Percentiles rank a stretch among this genome's conserved stretches.
phyloP scores from a whole-genome alignment of 2,329 filamentous ascomycete genomes.

The Coleophoma eucalyptorum region DNA sequence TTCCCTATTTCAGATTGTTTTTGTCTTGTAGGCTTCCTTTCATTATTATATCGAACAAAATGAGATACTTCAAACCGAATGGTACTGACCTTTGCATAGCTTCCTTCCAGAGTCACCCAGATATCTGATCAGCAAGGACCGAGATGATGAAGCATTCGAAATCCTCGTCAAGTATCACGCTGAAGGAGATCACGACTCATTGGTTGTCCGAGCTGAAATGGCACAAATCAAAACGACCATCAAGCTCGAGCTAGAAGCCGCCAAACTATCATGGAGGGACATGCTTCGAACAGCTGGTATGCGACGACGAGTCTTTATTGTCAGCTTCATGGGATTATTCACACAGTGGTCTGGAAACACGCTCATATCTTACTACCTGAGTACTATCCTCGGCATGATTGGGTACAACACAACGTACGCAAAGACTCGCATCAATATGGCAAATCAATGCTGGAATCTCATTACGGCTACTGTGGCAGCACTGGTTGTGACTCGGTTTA shows the following conservation, averaged over 20 bases:
- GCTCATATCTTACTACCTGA: conserved; percentile 43
- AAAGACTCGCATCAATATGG: conserved; percentile 44
- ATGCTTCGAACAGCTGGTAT: conserved; percentile 47
- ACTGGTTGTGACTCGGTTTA: conserved; percentile 38
- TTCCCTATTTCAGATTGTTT: conserved; percentile 18
- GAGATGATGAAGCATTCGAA: conserved; percentile 52
- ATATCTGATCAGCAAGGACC: conserved; percentile 52
- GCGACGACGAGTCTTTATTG: conserved; percentile 43
- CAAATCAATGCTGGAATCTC: conserved; percentile 40
- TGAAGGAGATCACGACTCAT: conserved; percentile 44
- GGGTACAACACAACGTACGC: conserved; percentile 35
- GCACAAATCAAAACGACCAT: conserved; percentile 56
- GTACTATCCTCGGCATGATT: conserved; percentile 42
- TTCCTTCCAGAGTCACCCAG: conserved; percentile 53
- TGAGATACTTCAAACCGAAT: no score
- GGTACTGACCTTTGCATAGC: conserved; percentile 2
- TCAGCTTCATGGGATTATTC: conserved; percentile 46
- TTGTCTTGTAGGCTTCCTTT: conserved; percentile 16
- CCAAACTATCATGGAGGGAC: conserved; percentile 49
- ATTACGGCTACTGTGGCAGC: conserved; percentile 37
- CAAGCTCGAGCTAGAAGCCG: conserved; percentile 47
- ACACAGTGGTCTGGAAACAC: conserved; percentile 49
- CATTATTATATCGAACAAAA: background rate
- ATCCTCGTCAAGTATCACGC: conserved; percentile 50
- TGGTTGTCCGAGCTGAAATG: conserved; percentile 55